These are phyloP conservation scores for Melanomma pulvis-pyrius DNA, from an alignment of 495 filamentous ascomycete genomes.

Conservation along the genomic window DNA sequence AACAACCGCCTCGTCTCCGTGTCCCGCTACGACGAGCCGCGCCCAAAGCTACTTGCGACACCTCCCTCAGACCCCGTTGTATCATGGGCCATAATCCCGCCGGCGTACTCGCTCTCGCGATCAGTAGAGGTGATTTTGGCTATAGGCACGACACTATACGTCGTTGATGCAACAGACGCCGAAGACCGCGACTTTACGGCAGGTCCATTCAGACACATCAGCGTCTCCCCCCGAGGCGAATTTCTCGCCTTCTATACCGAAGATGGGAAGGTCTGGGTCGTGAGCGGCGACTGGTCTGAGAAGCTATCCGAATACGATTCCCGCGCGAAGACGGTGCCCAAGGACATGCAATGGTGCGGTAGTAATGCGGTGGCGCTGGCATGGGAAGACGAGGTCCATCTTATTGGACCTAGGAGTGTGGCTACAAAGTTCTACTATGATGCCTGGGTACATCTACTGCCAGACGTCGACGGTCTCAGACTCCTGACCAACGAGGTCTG, in stretches of 20 bases:
- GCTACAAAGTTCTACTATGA: slow-evolving; percentile 88
- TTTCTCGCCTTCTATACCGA: slow-evolving; percentile 84
- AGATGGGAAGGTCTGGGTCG: slow-evolving; percentile 87
- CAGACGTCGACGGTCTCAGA: slow-evolving; percentile 86
- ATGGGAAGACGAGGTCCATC: slow-evolving; percentile 98
- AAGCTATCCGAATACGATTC: slow-evolving; percentile 92
- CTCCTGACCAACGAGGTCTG: slow-evolving; percentile 88
- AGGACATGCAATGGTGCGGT: slow-evolving; percentile 92
- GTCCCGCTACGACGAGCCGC: slow-evolving; percentile 84
- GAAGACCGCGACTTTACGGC: slow-evolving; percentile 88
- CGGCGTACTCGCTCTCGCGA: slow-evolving; percentile 86
- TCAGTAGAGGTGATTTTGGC: slow-evolving; percentile 93
- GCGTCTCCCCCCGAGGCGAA: slow-evolving; percentile 85
- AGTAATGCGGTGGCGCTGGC: slow-evolving; percentile 92
- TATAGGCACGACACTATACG: slow-evolving; percentile 80
- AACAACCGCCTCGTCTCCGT: slow-evolving; percentile 90
- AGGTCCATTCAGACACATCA: slow-evolving; percentile 88
- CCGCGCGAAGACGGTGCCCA: slow-evolving; percentile 78
- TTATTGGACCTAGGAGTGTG: slow-evolving; percentile 82
- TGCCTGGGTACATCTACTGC: slow-evolving; percentile 82
- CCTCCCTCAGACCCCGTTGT: slow-evolving; percentile 78
- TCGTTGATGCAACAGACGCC: slow-evolving; percentile 83
- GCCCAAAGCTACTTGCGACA: slow-evolving; percentile 77
- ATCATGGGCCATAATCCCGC: slow-evolving; percentile 88
- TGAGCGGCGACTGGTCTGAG: slow-evolving; percentile 90